phyloP scores from a whole-genome alignment of 768 basidiomycete species.

The Asterophora parasitica region DNA sequence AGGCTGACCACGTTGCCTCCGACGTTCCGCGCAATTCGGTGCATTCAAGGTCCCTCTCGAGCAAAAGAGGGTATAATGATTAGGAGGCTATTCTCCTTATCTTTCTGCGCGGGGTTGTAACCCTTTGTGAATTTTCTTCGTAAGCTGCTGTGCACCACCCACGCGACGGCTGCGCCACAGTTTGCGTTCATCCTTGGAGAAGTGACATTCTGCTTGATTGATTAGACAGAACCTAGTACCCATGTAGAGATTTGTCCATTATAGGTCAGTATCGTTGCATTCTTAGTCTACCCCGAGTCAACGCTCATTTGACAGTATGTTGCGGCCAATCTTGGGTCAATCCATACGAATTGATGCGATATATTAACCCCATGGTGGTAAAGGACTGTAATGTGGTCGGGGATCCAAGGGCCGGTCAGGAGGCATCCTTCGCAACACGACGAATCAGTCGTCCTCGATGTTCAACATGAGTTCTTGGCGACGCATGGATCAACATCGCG shows the following conservation, averaged over 20 bases:
- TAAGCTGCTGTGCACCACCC: background rate
- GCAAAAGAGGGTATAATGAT: background rate
- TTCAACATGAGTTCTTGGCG: slow-evolving; percentile 1
- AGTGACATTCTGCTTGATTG: background rate
- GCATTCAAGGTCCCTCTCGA: background rate
- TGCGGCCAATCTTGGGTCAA: background rate
- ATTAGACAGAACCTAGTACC: too few species aligned
- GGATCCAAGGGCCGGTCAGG: background rate
- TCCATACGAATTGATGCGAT: slow-evolving; percentile 1
- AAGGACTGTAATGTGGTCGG: too few species aligned
- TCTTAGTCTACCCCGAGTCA: too few species aligned
- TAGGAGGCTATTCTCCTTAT: background rate
- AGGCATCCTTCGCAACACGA: background rate
- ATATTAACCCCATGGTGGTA: slow-evolving; percentile 3
- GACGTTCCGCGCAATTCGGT: background rate
- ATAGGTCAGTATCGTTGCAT: background rate
- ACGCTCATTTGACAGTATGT: too few species aligned
- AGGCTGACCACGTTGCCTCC: background rate
- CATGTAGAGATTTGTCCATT: background rate
- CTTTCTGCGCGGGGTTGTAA: background rate
- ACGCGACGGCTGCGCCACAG: slow-evolving; percentile 13
- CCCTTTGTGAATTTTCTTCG: background rate
- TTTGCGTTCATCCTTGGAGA: background rate
- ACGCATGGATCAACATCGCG: background rate
- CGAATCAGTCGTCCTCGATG: background rate